Evolutionary conservation across 306 rosid species (phyloP).

Genomic region (Acacia crassicarpa): DNA sequence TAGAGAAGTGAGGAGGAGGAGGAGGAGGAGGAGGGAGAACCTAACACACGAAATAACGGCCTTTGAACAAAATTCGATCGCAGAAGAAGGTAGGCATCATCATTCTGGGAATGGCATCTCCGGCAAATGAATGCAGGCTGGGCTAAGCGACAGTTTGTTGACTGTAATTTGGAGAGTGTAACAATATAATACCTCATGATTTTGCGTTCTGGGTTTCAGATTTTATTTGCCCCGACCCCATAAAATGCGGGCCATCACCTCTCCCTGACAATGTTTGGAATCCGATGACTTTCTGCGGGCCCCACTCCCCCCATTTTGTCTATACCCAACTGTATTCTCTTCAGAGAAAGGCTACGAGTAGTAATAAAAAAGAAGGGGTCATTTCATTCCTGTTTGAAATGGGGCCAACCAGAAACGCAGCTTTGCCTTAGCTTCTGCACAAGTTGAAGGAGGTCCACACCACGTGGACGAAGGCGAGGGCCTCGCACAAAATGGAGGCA

Average conservation of each 20-base stretch:
- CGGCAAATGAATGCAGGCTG: background rate
- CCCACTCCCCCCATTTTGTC: constrained; percentile 2
- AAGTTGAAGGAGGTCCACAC: constrained; percentile 34
- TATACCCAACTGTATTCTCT: background rate
- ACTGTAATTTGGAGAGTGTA: background rate
- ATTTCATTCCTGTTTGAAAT: background rate
- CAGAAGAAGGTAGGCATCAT: constrained; percentile 25
- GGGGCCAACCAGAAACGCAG: background rate
- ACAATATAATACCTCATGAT: background rate
- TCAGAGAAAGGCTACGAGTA: no score
- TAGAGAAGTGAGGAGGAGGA: background rate
- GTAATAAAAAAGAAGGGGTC: background rate
- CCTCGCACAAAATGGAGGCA: background rate
- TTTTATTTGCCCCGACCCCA: constrained; percentile 27
- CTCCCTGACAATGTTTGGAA: constrained; percentile 46
- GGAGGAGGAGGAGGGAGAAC: background rate
- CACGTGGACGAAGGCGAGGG: constrained; percentile 17
- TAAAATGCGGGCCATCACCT: constrained; percentile 36
- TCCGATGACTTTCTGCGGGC: constrained; percentile 43
- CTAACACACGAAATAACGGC: constrained; percentile 9
- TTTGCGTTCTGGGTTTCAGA: background rate
- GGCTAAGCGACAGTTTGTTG: background rate
- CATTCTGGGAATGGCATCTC: background rate
- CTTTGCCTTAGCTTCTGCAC: background rate
- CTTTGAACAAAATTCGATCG: constrained; percentile 15